Base-by-base conservation (phyloP, 2,329 filamentous ascomycete species). In the Ascochyta viciae-villosae region DNA sequence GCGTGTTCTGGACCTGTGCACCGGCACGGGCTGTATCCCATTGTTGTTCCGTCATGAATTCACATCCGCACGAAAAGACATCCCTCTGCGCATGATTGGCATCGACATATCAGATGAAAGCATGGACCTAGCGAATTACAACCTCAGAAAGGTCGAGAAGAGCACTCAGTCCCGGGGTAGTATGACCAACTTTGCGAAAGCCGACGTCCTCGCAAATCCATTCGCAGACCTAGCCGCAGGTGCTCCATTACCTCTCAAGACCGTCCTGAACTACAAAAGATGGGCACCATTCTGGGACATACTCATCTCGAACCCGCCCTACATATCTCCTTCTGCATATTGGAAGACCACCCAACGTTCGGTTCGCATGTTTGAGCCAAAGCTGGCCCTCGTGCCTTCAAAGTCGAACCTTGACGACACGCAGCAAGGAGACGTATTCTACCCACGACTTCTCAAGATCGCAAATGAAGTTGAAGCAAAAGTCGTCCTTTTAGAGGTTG, bases 11-110 rank as follows among this genome's bases (percentile, higher is more conserved):
- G 95, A 99, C 74, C 81, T 97, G 27, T 98, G 95, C 75, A 93
- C 92, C 0, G 95, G 95, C 9, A 91, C 90, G 5, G 95, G 95
- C 4, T 97, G 94, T 76, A 96, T 98, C 60, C 85, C 92, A 0
- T 83, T 98, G 8, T 83, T 91, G 3, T 81, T 96, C 6, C 85
- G 89, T 59, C 80, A 87, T 33, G 81, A 88, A 9, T 82, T 92
- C 54, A 71, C 66, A 29, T 64, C 71, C 3, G 66, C 74, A 9
- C 61, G 58, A 26, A 45, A 51, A 12, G 61, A 71, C 13, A 24
- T 68, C 12, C 19, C 64, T 3, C 63, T 91, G 7, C 73, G 78
- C 4, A 77, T 91, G n/a, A 68, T 82, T 0, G 94, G 91, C 4
- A 74, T 96, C 16, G 94, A 98, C 71, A 81, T 96, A 26, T 92